Conservation (phyloP, 257 asterid species). For the Nicotiana knightiana region DNA sequence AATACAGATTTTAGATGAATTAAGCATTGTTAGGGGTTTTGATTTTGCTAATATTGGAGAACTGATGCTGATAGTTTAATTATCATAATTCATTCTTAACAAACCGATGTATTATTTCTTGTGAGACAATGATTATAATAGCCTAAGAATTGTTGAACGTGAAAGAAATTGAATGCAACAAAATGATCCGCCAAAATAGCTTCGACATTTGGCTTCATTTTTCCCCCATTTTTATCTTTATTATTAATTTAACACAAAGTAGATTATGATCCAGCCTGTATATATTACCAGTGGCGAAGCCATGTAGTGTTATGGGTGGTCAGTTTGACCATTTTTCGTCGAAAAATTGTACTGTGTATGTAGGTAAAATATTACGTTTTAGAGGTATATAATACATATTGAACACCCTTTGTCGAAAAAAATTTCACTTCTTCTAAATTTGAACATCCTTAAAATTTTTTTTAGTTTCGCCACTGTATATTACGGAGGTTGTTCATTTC, state of each 20-base stretch:
- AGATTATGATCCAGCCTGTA: neutral
- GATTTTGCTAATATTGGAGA: neutral
- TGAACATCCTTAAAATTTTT: too few species aligned
- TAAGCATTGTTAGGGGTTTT: neutral
- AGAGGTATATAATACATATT: too few species aligned
- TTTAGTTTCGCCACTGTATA: neutral
- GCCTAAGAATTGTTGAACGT: slow-evolving; percentile 19
- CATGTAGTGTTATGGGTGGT: too few species aligned
- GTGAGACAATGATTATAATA: neutral
- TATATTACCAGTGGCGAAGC: too few species aligned
- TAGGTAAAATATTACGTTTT: too few species aligned
- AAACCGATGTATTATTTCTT: too few species aligned
- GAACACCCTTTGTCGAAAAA: too few species aligned
- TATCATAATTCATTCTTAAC: too few species aligned
- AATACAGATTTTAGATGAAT: neutral
- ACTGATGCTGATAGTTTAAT: too few species aligned
- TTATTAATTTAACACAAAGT: neutral
- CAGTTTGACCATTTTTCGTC: too few species aligned
- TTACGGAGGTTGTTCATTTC: neutral
- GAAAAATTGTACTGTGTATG: too few species aligned
- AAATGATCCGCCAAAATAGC: slow-evolving; percentile 12
- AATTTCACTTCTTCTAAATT: too few species aligned
- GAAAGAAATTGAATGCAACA: slow-evolving; percentile 18
- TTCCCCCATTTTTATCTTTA: neutral
- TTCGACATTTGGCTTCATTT: neutral